Percentiles rank a stretch among this genome's conserved stretches.
Evolutionary conservation across 2,329 filamentous ascomycete genomes (phyloP).

Genomic region (Onygenales sp.): DNA sequence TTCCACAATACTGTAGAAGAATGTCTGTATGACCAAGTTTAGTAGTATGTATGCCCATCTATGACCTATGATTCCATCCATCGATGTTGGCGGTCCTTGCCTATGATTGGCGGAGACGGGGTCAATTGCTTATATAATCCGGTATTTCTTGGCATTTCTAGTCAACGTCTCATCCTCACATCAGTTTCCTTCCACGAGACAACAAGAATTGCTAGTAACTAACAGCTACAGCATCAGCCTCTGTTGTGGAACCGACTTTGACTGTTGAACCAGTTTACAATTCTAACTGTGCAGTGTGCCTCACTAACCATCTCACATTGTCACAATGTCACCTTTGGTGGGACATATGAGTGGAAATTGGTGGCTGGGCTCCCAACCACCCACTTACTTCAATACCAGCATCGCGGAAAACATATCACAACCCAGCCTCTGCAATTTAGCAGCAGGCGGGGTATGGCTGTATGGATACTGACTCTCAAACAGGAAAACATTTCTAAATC

Average conservation of each 20-base stretch:
- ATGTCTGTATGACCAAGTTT: background rate
- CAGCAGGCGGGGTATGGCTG: background rate
- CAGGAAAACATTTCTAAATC: too few species aligned
- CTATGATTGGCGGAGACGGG: too few species aligned
- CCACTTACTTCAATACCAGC: background rate
- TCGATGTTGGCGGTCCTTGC: too few species aligned
- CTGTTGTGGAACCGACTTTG: too few species aligned
- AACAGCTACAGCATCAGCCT: too few species aligned
- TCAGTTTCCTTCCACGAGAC: too few species aligned
- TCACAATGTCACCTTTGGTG: background rate
- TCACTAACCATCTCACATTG: background rate
- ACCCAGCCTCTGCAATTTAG: conserved; percentile 4
- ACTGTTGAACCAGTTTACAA: too few species aligned
- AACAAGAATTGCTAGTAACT: too few species aligned
- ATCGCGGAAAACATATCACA: background rate
- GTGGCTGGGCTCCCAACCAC: conserved; percentile 10
- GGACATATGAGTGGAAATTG: background rate
- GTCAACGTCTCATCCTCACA: too few species aligned
- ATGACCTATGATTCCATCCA: too few species aligned
- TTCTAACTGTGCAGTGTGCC: background rate
- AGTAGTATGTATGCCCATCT: background rate
- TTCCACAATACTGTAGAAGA: background rate
- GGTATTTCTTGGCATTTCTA: too few species aligned
- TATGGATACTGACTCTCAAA: background rate
- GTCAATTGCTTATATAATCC: too few species aligned